phyloP scores from a whole-genome alignment of 2,329 filamentous ascomycete genomes.

The Lomentospora prolificans region DNA sequence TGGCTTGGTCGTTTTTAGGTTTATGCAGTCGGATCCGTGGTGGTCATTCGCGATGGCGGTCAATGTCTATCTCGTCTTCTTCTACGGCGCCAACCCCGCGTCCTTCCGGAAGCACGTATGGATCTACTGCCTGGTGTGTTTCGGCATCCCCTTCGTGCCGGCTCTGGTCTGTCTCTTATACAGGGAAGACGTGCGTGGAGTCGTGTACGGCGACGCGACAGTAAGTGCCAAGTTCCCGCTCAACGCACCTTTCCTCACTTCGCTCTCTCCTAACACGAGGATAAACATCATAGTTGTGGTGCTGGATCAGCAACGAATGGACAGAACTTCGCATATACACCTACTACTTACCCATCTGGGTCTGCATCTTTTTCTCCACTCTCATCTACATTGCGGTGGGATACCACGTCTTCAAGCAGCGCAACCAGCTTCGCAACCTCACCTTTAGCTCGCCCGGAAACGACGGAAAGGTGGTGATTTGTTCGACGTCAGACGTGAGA shows the following conservation, averaged over 20 bases:
- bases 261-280: not conserved
- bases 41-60: conserved; percentile 77
- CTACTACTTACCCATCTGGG: conserved; percentile 53
- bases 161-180: conserved; percentile 56
- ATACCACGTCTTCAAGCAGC: conserved; percentile 48
- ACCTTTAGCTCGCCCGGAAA: conserved; percentile 17
- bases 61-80: conserved; percentile 67
- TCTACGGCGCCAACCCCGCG: conserved; percentile 49
- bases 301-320: conserved; percentile 48
- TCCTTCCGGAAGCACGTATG: conserved; percentile 65
- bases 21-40: conserved; percentile 66
- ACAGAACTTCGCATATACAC: conserved; percentile 48
- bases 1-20: conserved; percentile 36
- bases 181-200: conserved; percentile 23
- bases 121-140: conserved; percentile 61
- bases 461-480: conserved; percentile 13
- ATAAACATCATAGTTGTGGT: conserved; percentile 40
- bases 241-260: not conserved
- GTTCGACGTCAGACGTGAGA: conserved; percentile 16
- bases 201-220: conserved; percentile 47
- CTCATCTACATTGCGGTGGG: conserved; percentile 48
- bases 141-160: conserved; percentile 60
- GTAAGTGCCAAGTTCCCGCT: conserved; percentile 24
- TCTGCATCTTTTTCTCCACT: conserved; percentile 45
- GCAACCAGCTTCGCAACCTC: conserved; percentile 45